phyloP scores from a whole-genome alignment of 202 grass and related monocot genomes.

The Schoenoplectus triqueter region DNA sequence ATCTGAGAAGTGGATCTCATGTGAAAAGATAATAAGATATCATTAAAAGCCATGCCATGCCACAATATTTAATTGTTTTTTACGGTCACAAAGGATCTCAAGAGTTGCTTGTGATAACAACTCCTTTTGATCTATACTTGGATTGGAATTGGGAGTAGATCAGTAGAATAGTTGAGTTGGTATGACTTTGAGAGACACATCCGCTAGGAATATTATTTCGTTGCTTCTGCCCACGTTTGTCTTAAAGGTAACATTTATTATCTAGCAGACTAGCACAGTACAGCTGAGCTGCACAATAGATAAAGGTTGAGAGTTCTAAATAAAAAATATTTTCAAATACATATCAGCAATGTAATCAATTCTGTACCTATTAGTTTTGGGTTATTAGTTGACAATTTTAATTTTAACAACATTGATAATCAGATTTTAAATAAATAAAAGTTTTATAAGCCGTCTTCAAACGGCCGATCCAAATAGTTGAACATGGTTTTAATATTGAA shows the following conservation, averaged over 20 bases:
- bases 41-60: no score
- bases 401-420: no score
- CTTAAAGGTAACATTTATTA: background rate
- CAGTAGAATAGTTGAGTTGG: background rate
- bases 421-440: no score
- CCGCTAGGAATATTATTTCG: background rate
- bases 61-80: no score
- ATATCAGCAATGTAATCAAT: background rate
- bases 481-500: no score
- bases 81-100: background rate
- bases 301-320: background rate
- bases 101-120: background rate
- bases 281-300: background rate
- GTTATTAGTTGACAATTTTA: no score
- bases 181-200: background rate
- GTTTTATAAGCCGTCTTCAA: no score
- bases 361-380: background rate
- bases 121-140: background rate
- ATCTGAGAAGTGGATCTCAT: background rate
- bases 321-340: background rate
- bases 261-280: background rate
- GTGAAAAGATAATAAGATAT: background rate
- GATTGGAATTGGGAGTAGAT: background rate
- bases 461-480: no score
- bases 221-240: background rate